Evolutionary conservation across 163 green algal genomes (phyloP), one percentile per base, ranked within the genome.

Genomic region (Chlamydomonas reinhardtii): DNA sequence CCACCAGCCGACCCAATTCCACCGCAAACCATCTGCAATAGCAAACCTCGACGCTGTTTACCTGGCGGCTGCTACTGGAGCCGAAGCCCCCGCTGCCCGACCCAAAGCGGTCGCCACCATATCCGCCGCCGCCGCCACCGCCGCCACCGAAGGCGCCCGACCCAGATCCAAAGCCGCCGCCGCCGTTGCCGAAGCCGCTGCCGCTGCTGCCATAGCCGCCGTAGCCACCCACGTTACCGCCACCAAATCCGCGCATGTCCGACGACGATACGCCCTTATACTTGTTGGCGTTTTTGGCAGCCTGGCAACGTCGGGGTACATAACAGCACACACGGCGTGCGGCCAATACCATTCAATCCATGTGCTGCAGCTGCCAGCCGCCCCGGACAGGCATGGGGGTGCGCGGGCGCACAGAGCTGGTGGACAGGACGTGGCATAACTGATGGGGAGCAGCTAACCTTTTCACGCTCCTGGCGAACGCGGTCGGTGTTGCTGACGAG

Each of bases 241-340:
- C 72, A 5, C 39, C 35, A 35, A 91, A 90, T 4, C 76, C 76
- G 6, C 94, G 87, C 54, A 66, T 91, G 32, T 96, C 88, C 34
- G 88, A 87, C 15, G 92, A 93, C 0, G 94, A 97, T 16, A 98
- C 91, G 15, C 96, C 96, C 0, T 68, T 93, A 87, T 97, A 98
- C 89, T 98, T 98, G 64, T 83, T 83, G 34, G 90, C 91, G 68
- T 97, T 97, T 68, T 92, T 92, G 14, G 90, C 62, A 22, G 92
- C 92, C 90, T 93, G 73, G 0, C 29, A 65, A 65, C 14, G 56
- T 6, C 19, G 56, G 20, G 22, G 19, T 14, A 25, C 48, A 56
- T 17, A 19, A 17, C 48, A 56, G 48, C 11, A 14, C 12, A 56
- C 48, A 56, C 48, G 14, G 48, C 48, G n/a, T n/a, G 48, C 56